phyloP scores from a whole-genome alignment of 2,329 filamentous ascomycete species.

The Curvularia spicifera region DNA sequence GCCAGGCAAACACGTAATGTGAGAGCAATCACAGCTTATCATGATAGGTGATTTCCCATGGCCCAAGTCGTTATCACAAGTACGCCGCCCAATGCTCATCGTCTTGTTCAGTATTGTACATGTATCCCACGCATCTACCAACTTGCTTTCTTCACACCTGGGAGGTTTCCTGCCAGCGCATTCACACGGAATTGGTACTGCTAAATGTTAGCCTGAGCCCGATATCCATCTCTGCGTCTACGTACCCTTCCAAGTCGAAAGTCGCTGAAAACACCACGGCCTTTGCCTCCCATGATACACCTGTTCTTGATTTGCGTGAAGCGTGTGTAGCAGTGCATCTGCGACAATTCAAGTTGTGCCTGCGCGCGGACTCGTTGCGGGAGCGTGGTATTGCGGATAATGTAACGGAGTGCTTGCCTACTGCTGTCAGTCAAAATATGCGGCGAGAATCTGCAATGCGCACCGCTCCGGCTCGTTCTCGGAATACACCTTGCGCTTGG shows the following conservation, averaged over 20 bases:
- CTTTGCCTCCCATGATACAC: conserved; percentile 90
- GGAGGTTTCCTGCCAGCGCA: conserved; percentile 82
- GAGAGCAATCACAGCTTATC: not conserved
- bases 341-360: conserved; percentile 87
- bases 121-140: conserved; percentile 67
- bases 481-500: conserved; percentile 92
- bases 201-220: conserved; percentile 19
- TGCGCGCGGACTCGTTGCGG: conserved; percentile 82
- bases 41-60: conserved; percentile 17
- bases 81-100: conserved; percentile 43
- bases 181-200: conserved; percentile 94
- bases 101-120: conserved; percentile 25
- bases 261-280: conserved; percentile 86
- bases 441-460: conserved; percentile 23
- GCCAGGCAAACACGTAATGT: not conserved
- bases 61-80: conserved; percentile 16
- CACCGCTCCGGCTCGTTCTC: conserved; percentile 88
- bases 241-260: conserved; percentile 91
- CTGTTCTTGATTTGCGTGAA: conserved; percentile 93
- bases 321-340: conserved; percentile 96
- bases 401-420: conserved; percentile 82
- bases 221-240: not conserved
- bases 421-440: conserved; percentile 5
- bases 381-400: conserved; percentile 90
- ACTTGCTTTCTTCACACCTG: conserved; percentile 93